These are phyloP conservation scores for Malania oleifera DNA, from an alignment of 164 flowering plant species.

Conservation along the genomic window DNA sequence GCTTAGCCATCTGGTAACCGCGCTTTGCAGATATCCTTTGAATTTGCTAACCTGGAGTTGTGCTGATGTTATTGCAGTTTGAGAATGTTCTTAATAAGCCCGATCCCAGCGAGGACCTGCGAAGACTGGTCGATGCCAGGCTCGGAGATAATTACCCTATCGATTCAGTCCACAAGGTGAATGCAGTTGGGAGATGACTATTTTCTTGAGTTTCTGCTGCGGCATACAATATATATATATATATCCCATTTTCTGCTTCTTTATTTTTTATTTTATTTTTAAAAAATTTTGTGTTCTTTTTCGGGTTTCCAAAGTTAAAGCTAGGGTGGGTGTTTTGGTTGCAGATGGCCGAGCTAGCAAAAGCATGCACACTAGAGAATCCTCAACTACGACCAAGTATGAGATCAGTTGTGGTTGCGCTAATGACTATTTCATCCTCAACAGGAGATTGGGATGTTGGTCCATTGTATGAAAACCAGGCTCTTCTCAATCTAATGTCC, in stretches of 20 bases:
- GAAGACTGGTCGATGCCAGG: constrained; percentile 57
- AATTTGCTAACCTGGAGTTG: neutral
- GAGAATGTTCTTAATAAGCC: constrained; percentile 55
- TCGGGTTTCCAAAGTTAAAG: neutral
- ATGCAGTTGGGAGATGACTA: neutral
- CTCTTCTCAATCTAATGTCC: constrained; percentile 60
- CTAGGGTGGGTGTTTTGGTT: constrained; percentile 8
- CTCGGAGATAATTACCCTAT: constrained; percentile 67
- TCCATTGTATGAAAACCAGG: constrained; percentile 67
- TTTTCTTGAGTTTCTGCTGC: no score
- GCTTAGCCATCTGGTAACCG: neutral
- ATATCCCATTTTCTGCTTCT: neutral
- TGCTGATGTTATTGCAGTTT: constrained; percentile 43
- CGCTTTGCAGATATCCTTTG: neutral
- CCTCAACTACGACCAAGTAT: constrained; percentile 82
- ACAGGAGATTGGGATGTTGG: constrained; percentile 79
- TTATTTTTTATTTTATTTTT: no score
- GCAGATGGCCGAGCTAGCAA: constrained; percentile 78
- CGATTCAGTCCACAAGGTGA: constrained; percentile 69
- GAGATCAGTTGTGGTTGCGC: constrained; percentile 79
- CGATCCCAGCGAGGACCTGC: constrained; percentile 46
- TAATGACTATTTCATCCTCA: constrained; percentile 73
- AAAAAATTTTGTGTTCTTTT: no score
- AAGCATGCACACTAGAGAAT: constrained; percentile 74
- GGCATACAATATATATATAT: no score